phyloP scores from a whole-genome alignment of 108 stramenopile genomes.

The Discostella stelligeroides region DNA sequence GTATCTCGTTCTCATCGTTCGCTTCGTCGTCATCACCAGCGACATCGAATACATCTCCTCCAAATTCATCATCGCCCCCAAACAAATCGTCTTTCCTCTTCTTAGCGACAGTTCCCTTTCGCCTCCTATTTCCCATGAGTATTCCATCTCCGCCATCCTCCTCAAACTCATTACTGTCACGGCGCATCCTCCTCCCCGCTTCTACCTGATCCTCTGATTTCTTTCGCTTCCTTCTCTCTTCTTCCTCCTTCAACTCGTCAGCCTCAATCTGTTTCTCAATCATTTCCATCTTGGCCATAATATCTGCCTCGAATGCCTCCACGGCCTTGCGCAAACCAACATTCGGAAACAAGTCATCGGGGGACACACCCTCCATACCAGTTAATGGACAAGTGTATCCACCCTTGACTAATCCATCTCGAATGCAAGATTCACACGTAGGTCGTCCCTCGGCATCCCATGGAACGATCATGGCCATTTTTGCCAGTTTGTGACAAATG shows the following conservation, averaged over 20 bases:
- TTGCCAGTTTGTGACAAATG: slow-evolving; percentile 70
- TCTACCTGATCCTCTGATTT: neutral
- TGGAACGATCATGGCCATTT: slow-evolving; percentile 81
- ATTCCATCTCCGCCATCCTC: slow-evolving; percentile 27
- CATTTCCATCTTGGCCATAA: slow-evolving; percentile 82
- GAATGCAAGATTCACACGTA: slow-evolving; percentile 81
- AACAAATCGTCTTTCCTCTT: slow-evolving; percentile 59
- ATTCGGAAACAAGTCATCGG: slow-evolving; percentile 84
- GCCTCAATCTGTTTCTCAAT: slow-evolving; percentile 80
- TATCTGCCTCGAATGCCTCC: slow-evolving; percentile 67
- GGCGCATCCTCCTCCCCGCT: neutral
- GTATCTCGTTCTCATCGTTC: slow-evolving; percentile 31
- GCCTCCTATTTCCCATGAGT: slow-evolving; percentile 16
- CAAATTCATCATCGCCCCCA: slow-evolving; percentile 79
- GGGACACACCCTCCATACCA: slow-evolving; percentile 80
- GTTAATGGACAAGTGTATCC: slow-evolving; percentile 85
- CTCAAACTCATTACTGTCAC: slow-evolving; percentile 15
- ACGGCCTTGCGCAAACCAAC: slow-evolving; percentile 80
- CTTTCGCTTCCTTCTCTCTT: slow-evolving; percentile 30
- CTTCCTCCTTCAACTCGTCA: slow-evolving; percentile 54
- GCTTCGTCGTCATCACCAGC: slow-evolving; percentile 45
- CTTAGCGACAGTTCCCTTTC: slow-evolving; percentile 38
- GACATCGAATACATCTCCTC: slow-evolving; percentile 89
- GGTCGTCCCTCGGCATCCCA: slow-evolving; percentile 85
- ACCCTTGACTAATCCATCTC: slow-evolving; percentile 75